Evolutionary conservation across 805 yeast species (phyloP).

Genomic region (Monosporozyma yasuniensis): DNA sequence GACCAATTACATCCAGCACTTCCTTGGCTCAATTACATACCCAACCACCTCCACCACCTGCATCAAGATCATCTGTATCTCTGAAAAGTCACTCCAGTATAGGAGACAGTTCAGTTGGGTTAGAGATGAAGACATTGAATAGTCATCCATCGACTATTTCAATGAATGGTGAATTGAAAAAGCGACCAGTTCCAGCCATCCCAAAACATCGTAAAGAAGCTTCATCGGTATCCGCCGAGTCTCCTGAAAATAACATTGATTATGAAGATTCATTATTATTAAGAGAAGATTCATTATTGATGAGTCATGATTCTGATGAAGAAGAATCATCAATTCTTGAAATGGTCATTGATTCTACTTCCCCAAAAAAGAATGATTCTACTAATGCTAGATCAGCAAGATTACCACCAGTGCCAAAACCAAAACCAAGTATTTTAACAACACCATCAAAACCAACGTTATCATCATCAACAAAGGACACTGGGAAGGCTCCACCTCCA

Average conservation of each 20-base stretch:
- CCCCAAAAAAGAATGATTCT: background rate
- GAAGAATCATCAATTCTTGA: slow-evolving; percentile 1
- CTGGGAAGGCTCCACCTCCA: slow-evolving; percentile 18
- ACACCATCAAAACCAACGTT: background rate
- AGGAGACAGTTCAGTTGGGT: background rate
- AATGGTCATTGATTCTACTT: slow-evolving; percentile 3
- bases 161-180: background rate
- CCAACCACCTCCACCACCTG: slow-evolving; percentile 11
- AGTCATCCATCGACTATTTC: background rate
- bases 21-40: background rate
- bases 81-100: background rate
- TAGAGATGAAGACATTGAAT: background rate
- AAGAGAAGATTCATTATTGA: background rate
- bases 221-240: background rate
- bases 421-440: background rate
- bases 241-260: background rate
- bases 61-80: slow-evolving; percentile 1
- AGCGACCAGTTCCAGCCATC: slow-evolving; percentile 3
- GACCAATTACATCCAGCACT: background rate
- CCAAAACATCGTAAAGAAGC: background rate
- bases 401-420: background rate
- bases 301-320: background rate
- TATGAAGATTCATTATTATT: background rate
- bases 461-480: background rate
- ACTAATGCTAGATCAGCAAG: background rate